phyloP scores from a whole-genome alignment of 495 filamentous ascomycete species.

The Oleoguttula mirabilis region DNA sequence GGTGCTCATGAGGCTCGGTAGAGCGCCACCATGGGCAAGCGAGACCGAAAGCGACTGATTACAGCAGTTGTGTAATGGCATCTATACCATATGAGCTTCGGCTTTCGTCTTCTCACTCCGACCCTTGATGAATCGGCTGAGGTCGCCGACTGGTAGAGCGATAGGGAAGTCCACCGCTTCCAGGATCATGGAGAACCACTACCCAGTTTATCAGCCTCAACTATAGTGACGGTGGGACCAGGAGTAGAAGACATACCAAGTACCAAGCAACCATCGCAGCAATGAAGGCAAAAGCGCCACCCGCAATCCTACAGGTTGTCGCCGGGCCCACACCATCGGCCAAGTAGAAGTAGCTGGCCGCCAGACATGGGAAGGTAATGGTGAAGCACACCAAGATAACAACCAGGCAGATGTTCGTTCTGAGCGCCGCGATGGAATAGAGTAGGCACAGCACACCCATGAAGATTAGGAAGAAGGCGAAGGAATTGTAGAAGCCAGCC shows the following conservation, averaged over 20 bases:
- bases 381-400: slow-evolving; percentile 6
- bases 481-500: slow-evolving; percentile 9
- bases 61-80: too few relatives aligned
- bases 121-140: too few relatives aligned
- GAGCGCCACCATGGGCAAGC: too few relatives aligned
- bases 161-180: slow-evolving; percentile 8
- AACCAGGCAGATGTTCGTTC: slow-evolving; percentile 11
- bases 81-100: too few relatives aligned
- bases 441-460: slow-evolving; percentile 7
- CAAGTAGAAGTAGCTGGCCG: background rate
- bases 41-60: too few relatives aligned
- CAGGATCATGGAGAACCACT: slow-evolving; percentile 7
- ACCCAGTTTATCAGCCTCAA: too few relatives aligned
- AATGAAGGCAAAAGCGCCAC: slow-evolving; percentile 4
- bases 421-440: slow-evolving; percentile 3
- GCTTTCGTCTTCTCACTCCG: too few relatives aligned
- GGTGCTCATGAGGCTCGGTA: too few relatives aligned
- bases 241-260: too few relatives aligned
- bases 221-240: too few relatives aligned
- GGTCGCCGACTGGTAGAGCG: slow-evolving; percentile 7
- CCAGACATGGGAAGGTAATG: slow-evolving; percentile 2
- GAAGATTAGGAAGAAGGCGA: slow-evolving; percentile 11
- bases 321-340: background rate
- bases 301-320: too few relatives aligned
- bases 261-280: slow-evolving; percentile 10